Evolutionary conservation across 805 yeast species (phyloP).

Genomic region (Candida arabinofermentans): DNA sequence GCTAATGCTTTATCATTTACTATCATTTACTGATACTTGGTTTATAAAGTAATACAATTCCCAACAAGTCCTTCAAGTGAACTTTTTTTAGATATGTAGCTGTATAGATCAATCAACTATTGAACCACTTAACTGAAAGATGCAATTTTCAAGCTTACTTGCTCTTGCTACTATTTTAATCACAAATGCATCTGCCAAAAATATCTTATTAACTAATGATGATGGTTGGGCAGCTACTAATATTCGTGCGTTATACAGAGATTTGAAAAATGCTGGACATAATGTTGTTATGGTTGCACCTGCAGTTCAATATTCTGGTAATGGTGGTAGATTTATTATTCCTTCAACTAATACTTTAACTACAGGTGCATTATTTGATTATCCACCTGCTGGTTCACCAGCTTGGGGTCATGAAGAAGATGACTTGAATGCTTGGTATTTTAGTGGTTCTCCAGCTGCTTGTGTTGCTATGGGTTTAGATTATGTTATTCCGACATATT

Average conservation of each 20-base stretch:
- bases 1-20: too few relatives aligned
- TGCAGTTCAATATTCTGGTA: slow-evolving; percentile 47
- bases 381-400: slow-evolving; percentile 45
- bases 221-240: slow-evolving; percentile 56
- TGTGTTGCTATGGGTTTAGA: slow-evolving; percentile 46
- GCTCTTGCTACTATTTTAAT: slow-evolving; percentile 8
- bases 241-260: slow-evolving; percentile 52
- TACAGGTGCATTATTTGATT: slow-evolving; percentile 44
- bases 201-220: slow-evolving; percentile 50
- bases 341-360: slow-evolving; percentile 37
- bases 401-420: slow-evolving; percentile 50
- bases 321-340: slow-evolving; percentile 49
- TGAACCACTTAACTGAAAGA: too few relatives aligned
- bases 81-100: too few relatives aligned
- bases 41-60: too few relatives aligned
- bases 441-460: slow-evolving; percentile 54
- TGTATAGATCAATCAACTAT: too few relatives aligned
- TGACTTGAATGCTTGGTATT: slow-evolving; percentile 47
- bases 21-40: too few relatives aligned
- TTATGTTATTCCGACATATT: slow-evolving; percentile 43
- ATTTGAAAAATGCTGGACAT: slow-evolving; percentile 44
- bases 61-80: too few relatives aligned
- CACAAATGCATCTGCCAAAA: slow-evolving; percentile 29
- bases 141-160: slow-evolving; percentile 8
- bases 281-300: slow-evolving; percentile 50